Conservation (phyloP, 2,329 filamentous ascomycete species). For the Calonectria henricotiae region DNA sequence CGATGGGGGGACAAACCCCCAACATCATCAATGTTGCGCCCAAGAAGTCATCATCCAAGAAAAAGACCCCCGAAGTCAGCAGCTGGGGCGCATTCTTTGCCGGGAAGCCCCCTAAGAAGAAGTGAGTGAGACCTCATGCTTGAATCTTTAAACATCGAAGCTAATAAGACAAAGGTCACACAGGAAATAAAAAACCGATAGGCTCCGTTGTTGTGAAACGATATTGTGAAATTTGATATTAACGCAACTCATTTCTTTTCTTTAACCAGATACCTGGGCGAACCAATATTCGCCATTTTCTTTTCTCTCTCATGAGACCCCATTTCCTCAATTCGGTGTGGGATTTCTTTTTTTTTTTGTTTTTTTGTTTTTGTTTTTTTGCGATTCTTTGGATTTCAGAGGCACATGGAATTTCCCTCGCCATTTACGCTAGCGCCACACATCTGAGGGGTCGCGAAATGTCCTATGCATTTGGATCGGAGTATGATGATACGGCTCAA, state of each 20-base stretch:
- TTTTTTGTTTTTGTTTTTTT: constrained; percentile 15
- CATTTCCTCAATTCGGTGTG: constrained; percentile 34
- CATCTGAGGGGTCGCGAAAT: constrained; percentile 50
- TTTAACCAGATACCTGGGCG: constrained; percentile 52
- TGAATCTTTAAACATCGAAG: neutral
- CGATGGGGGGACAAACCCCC: constrained; percentile 26
- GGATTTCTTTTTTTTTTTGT: constrained; percentile 14
- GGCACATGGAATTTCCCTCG: constrained; percentile 30
- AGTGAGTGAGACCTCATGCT: constrained; percentile 45
- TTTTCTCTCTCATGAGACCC: constrained; percentile 42
- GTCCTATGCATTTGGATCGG: constrained; percentile 53
- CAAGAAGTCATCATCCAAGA: constrained; percentile 49
- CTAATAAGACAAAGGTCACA: constrained; percentile 42
- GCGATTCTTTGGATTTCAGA: constrained; percentile 39
- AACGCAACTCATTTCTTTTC: constrained; percentile 42
- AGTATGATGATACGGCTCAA: constrained; percentile 52
- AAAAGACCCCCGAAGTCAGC: constrained; percentile 42
- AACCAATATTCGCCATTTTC: constrained; percentile 27
- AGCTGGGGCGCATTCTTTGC: constrained; percentile 50
- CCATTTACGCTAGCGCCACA: constrained; percentile 49
- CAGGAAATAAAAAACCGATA: constrained; percentile 47
- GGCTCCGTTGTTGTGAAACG: constrained; percentile 41
- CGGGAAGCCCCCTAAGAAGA: constrained; percentile 55
- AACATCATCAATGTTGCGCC: constrained; percentile 48
- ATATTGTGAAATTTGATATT: constrained; percentile 45